Evolutionary conservation across 1,284 basidiomycete species (phyloP).

Genomic region (Earliella scabrosa): DNA sequence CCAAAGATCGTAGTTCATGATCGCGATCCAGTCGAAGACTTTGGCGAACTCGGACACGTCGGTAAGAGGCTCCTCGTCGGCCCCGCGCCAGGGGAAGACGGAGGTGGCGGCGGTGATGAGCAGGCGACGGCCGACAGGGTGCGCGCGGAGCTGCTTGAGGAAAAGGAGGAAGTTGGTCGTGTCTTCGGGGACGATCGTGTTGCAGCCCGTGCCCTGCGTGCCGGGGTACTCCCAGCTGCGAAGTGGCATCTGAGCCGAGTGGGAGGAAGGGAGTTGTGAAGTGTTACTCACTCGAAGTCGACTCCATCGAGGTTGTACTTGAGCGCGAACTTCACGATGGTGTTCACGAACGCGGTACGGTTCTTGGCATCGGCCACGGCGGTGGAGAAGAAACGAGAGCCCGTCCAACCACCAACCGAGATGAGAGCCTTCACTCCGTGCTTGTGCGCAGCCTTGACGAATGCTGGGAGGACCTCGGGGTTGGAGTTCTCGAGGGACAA

Average conservation of each 20-base stretch:
- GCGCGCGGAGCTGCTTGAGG: slow-evolving; percentile 65
- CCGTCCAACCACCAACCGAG: slow-evolving; percentile 84
- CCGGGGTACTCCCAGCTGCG: slow-evolving; percentile 86
- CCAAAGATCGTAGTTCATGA: slow-evolving; percentile 89
- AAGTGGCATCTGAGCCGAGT: background rate
- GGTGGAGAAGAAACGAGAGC: slow-evolving; percentile 68
- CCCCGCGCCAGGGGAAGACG: slow-evolving; percentile 63
- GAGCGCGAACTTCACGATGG: slow-evolving; percentile 57
- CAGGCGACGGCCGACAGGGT: slow-evolving; percentile 36
- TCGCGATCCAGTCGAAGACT: slow-evolving; percentile 75
- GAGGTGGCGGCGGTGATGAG: slow-evolving; percentile 76
- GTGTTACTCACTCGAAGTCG: slow-evolving; percentile 62
- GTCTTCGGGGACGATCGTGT: slow-evolving; percentile 62
- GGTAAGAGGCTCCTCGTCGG: slow-evolving; percentile 55
- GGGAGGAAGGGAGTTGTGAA: background rate
- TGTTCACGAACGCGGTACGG: slow-evolving; percentile 65
- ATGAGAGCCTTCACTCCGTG: slow-evolving; percentile 68
- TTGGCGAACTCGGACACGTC: slow-evolving; percentile 70
- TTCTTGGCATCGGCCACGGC: slow-evolving; percentile 58
- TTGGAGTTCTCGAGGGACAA: slow-evolving; percentile 47
- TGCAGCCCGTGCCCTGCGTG: slow-evolving; percentile 58
- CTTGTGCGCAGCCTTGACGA: slow-evolving; percentile 52
- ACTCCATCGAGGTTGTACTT: slow-evolving; percentile 73
- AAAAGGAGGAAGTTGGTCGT: slow-evolving; percentile 72
- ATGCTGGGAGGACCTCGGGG: slow-evolving; percentile 45